A percentile compares a stretch with the other conserved stretches of the same genome.
These are phyloP conservation scores for Ceratobasidium sp. DNA, from an alignment of 1,284 basidiomycete species.

Conservation along the genomic window DNA sequence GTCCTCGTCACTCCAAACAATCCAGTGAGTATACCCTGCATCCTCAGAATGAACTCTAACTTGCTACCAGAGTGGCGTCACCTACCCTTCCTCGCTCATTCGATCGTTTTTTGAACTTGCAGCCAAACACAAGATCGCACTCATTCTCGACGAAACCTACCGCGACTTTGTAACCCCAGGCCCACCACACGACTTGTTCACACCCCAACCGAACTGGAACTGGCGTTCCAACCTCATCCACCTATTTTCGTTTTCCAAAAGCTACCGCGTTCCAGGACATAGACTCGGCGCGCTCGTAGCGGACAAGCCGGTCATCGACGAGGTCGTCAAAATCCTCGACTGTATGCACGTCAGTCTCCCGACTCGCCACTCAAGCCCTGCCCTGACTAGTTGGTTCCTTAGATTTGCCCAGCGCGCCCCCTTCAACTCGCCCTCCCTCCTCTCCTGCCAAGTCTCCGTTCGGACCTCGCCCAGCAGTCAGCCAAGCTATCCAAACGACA, in stretches of 20 bases:
- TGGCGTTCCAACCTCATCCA: constrained; percentile 75
- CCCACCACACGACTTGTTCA: constrained; percentile 65
- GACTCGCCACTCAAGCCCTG: constrained; percentile 35
- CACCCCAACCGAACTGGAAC: constrained; percentile 47
- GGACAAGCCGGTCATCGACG: constrained; percentile 60
- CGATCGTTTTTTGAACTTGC: constrained; percentile 70
- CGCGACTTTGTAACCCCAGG: constrained; percentile 74
- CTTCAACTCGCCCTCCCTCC: constrained; percentile 71
- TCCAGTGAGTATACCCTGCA: constrained; percentile 56
- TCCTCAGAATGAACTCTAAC: not conserved
- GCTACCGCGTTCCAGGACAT: constrained; percentile 85
- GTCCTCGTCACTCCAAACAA: constrained; percentile 80
- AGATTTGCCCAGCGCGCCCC: constrained; percentile 78
- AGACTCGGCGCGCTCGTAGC: constrained; percentile 80
- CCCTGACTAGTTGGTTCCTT: constrained; percentile 43
- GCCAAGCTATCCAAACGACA: constrained; percentile 63
- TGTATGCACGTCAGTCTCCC: constrained; percentile 59
- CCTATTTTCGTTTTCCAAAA: constrained; percentile 82
- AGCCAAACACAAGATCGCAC: constrained; percentile 61
- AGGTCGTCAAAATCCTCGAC: constrained; percentile 72
- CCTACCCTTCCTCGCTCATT: constrained; percentile 69
- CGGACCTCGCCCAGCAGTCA: constrained; percentile 61
- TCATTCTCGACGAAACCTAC: constrained; percentile 91
- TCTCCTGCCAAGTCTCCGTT: constrained; percentile 60
- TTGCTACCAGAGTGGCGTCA: constrained; percentile 73